A percentile compares a stretch with the other conserved stretches of the same genome.
Evolutionary conservation across 768 basidiomycete species (phyloP).

Genomic region (Kwoniella europaea): DNA sequence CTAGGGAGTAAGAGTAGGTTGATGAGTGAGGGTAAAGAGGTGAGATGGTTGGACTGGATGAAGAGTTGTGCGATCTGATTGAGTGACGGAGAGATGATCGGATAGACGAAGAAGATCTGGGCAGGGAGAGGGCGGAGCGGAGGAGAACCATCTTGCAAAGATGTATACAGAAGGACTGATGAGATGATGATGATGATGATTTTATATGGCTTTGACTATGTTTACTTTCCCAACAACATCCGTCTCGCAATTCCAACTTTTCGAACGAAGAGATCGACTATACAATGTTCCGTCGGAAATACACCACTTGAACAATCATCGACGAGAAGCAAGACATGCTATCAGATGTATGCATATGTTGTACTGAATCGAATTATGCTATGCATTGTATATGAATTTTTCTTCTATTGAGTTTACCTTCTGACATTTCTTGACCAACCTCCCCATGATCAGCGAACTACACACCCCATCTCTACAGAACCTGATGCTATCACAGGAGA

Average conservation of each 20-base stretch:
- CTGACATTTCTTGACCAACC: no score
- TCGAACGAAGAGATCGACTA: neutral
- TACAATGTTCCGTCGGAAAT: neutral
- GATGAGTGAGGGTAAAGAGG: constrained; percentile 18
- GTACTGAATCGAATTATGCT: neutral
- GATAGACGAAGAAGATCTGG: neutral
- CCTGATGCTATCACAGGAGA: constrained; percentile 31
- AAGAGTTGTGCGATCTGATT: neutral
- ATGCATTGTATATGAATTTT: neutral
- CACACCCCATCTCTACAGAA: no score
- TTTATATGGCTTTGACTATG: no score
- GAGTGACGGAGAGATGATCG: neutral
- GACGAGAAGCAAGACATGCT: neutral
- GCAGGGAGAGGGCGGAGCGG: neutral
- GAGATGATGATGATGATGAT: no score
- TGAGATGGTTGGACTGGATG: constrained; percentile 7
- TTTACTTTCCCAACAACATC: no score
- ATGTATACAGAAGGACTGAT: neutral
- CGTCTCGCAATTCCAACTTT: no score
- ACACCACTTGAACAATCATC: neutral
- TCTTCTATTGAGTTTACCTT: no score
- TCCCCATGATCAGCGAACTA: no score
- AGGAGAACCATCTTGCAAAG: neutral
- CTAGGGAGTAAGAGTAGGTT: constrained; percentile 39
- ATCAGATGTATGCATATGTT: neutral